Evolutionary conservation across 1,284 basidiomycete genomes (phyloP).

Genomic region (Stereum hirsutum): DNA sequence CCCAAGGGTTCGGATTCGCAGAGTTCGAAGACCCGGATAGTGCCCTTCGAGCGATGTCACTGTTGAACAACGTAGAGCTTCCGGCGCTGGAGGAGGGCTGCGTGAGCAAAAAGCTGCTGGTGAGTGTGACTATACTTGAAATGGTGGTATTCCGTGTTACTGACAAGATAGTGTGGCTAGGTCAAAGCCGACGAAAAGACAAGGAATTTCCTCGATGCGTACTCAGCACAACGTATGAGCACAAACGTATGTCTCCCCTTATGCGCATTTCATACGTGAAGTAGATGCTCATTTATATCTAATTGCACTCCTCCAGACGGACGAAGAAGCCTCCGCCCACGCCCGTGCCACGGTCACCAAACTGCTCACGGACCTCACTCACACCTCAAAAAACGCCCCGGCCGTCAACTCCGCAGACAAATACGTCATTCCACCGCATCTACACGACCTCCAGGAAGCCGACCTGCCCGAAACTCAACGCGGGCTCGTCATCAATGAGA

Average conservation of each 20-base stretch:
- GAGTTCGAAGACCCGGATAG: constrained; percentile 87
- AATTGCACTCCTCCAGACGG: constrained; percentile 32
- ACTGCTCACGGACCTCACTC: constrained; percentile 51
- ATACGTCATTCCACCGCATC: constrained; percentile 87
- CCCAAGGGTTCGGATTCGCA: constrained; percentile 93
- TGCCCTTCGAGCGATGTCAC: constrained; percentile 71
- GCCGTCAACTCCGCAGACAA: constrained; percentile 61
- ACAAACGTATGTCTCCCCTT: constrained; percentile 57
- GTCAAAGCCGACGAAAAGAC: constrained; percentile 95
- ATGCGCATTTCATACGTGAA: too few species aligned
- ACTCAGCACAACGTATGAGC: constrained; percentile 67
- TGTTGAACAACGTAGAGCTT: constrained; percentile 80
- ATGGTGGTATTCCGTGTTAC: constrained; percentile 11
- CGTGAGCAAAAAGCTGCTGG: constrained; percentile 79
- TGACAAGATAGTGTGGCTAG: too few species aligned
- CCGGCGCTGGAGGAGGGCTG: constrained; percentile 81
- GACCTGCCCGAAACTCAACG: constrained; percentile 95
- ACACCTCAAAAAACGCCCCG: constrained; percentile 56
- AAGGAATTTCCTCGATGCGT: constrained; percentile 77
- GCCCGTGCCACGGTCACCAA: constrained; percentile 47
- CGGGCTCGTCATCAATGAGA: constrained; percentile 88
- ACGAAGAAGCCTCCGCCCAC: constrained; percentile 46
- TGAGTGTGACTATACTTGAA: too few species aligned
- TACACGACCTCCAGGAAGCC: constrained; percentile 91
- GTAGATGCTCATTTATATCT: constrained; percentile 7